These are phyloP conservation scores for Collybia mongolica DNA, from an alignment of 768 basidiomycete species.

Conservation along the genomic window DNA sequence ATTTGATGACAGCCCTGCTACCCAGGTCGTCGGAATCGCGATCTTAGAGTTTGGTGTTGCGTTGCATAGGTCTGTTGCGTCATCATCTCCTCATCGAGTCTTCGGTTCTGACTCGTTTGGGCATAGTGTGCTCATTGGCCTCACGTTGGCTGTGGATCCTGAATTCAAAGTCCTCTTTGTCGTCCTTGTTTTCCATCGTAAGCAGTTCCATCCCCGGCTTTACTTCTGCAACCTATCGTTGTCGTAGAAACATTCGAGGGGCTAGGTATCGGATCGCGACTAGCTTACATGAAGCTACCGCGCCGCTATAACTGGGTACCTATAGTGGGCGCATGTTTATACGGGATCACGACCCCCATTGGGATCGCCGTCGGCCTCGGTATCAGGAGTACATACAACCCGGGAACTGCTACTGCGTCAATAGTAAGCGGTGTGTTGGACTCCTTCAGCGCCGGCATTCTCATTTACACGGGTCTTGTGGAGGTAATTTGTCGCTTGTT, in stretches of 20 bases:
- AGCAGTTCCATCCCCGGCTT: slow-evolving; percentile 26
- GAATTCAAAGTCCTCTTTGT: slow-evolving; percentile 85
- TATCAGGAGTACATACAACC: slow-evolving; percentile 77
- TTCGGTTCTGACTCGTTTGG: slow-evolving; percentile 1
- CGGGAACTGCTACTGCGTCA: slow-evolving; percentile 67
- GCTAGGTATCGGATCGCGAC: slow-evolving; percentile 86
- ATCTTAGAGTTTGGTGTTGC: slow-evolving; percentile 95
- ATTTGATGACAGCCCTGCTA: slow-evolving; percentile 42
- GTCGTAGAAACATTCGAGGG: slow-evolving; percentile 87
- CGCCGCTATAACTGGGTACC: slow-evolving; percentile 55
- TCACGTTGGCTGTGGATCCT: slow-evolving; percentile 88
- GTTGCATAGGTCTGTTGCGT: slow-evolving; percentile 60
- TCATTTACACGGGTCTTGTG: slow-evolving; percentile 72
- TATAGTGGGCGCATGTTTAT: slow-evolving; percentile 57
- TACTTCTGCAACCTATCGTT: neutral
- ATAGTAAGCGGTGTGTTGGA: slow-evolving; percentile 88
- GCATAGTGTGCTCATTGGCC: slow-evolving; percentile 74
- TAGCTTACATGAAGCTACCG: slow-evolving; percentile 73
- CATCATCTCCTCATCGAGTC: neutral
- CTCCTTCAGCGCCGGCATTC: slow-evolving; percentile 81
- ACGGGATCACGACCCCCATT: slow-evolving; percentile 79
- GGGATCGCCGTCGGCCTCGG: slow-evolving; percentile 88
- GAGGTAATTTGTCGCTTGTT: slow-evolving; percentile 7
- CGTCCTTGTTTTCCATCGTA: slow-evolving; percentile 91
- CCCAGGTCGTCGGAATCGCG: slow-evolving; percentile 83